A percentile compares a stretch with the other conserved stretches of the same genome.
These are phyloP conservation scores for Heliamphora exappendiculata DNA, from an alignment of 148 eudicot species.

Conservation along the genomic window DNA sequence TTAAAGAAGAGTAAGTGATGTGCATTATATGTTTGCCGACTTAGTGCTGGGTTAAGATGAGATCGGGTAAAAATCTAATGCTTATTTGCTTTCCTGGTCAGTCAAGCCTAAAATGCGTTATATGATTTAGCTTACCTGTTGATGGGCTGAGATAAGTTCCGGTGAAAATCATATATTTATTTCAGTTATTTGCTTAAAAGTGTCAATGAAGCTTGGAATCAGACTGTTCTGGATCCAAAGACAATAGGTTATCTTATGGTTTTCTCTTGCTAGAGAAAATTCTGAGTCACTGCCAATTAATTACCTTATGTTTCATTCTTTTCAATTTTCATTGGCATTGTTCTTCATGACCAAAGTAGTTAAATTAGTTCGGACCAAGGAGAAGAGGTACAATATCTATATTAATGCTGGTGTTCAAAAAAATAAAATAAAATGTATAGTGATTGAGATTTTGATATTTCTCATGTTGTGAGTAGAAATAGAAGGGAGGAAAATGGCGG, in stretches of 20 bases:
- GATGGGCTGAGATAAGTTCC: neutral
- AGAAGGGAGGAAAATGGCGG: neutral
- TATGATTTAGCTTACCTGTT: neutral
- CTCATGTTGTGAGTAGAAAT: neutral
- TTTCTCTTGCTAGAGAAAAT: neutral
- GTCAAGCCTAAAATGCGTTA: too few relatives aligned
- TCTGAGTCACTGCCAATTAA: neutral
- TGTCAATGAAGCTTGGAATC: neutral
- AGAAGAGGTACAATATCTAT: neutral
- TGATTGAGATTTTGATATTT: neutral
- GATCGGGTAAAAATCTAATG: neutral
- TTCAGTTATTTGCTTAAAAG: neutral
- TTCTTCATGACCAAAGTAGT: neutral
- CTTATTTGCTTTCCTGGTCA: neutral
- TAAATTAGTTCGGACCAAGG: neutral
- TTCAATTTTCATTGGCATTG: neutral
- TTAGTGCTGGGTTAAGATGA: neutral
- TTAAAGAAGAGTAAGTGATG: slow-evolving; percentile 81
- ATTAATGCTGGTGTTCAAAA: neutral
- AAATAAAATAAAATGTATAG: neutral
- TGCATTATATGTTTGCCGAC: neutral
- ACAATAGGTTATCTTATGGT: neutral
- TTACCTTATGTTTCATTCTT: neutral
- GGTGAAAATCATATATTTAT: neutral
- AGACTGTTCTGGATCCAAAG: neutral